These are phyloP conservation scores for Suillus subalutaceus DNA, from an alignment of 768 basidiomycete genomes.

Conservation along the genomic window DNA sequence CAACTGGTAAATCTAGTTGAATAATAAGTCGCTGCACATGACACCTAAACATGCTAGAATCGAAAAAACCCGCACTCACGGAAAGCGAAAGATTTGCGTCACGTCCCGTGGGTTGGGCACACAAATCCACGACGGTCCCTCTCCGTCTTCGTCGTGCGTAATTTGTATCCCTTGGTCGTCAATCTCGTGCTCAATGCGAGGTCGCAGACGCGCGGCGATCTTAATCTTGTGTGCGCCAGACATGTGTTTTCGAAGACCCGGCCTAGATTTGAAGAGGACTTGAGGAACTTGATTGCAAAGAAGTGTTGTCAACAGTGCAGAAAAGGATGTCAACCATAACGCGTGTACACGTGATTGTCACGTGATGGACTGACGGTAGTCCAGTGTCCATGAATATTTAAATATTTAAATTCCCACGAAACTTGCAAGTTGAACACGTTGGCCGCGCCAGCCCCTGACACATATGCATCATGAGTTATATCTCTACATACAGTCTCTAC, in stretches of 20 bases:
- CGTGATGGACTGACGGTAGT: neutral
- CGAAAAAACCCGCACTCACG: slow-evolving; percentile 43
- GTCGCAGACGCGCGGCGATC: slow-evolving; percentile 74
- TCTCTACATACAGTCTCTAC: too few relatives aligned
- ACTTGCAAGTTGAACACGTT: too few relatives aligned
- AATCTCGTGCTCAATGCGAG: slow-evolving; percentile 60
- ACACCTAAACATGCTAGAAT: slow-evolving; percentile 9
- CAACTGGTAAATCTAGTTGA: slow-evolving; percentile 67
- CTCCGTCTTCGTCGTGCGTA: slow-evolving; percentile 39
- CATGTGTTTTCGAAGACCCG: slow-evolving; percentile 1
- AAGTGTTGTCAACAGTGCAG: neutral
- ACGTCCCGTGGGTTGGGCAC: slow-evolving; percentile 74
- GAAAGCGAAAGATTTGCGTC: slow-evolving; percentile 76
- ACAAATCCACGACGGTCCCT: slow-evolving; percentile 50
- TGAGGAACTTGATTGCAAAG: neutral
- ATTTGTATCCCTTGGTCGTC: slow-evolving; percentile 65
- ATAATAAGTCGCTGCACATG: slow-evolving; percentile 10
- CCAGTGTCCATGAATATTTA: too few relatives aligned
- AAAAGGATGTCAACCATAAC: slow-evolving; percentile 8
- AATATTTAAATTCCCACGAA: too few relatives aligned
- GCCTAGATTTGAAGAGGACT: neutral
- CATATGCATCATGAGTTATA: too few relatives aligned
- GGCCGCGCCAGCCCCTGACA: too few relatives aligned
- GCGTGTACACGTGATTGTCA: slow-evolving; percentile 3
- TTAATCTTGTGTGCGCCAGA: slow-evolving; percentile 54